Evolutionary conservation across 2,329 filamentous ascomycete genomes (phyloP).

Genomic region (Venturia pyrina): DNA sequence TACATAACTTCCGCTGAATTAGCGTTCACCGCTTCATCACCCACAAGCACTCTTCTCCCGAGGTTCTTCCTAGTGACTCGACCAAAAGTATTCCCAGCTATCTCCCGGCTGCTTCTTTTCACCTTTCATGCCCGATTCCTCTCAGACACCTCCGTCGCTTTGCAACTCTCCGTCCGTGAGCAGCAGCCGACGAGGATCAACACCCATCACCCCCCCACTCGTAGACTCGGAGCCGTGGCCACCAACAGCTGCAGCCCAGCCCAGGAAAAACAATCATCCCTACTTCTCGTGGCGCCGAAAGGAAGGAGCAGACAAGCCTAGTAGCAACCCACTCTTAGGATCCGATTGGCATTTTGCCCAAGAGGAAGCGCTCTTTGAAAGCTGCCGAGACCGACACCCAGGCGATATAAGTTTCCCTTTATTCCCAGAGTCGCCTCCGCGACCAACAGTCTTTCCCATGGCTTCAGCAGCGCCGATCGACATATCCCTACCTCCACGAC

Average conservation of each 20-base stretch:
- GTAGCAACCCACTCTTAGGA: neutral
- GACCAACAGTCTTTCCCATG: neutral
- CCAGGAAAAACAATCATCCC: constrained; percentile 27
- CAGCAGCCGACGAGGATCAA: constrained; percentile 39
- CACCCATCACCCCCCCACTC: constrained; percentile 33
- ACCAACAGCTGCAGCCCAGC: constrained; percentile 25
- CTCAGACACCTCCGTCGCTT: constrained; percentile 35
- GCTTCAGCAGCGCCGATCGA: constrained; percentile 40
- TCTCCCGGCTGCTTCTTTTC: neutral
- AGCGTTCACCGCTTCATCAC: neutral
- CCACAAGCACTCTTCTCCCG: neutral
- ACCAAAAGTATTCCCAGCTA: neutral
- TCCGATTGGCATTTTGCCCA: constrained; percentile 17
- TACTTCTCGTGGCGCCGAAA: constrained; percentile 37
- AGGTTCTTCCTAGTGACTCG: neutral
- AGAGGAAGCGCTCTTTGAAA: constrained; percentile 30
- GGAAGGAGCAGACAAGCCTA: constrained; percentile 15
- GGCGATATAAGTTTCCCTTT: constrained; percentile 22
- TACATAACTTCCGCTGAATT: neutral
- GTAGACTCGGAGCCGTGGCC: constrained; percentile 29
- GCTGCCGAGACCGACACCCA: constrained; percentile 16
- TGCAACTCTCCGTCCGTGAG: constrained; percentile 40
- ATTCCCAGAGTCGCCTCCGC: constrained; percentile 24
- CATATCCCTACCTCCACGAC: constrained; percentile 43
- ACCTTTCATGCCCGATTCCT: constrained; percentile 6